Percentiles rank a stretch among this genome's conserved stretches.
These are phyloP conservation scores for Geotrichum candidum DNA, from an alignment of 1,139 yeast species.

Conservation along the genomic window DNA sequence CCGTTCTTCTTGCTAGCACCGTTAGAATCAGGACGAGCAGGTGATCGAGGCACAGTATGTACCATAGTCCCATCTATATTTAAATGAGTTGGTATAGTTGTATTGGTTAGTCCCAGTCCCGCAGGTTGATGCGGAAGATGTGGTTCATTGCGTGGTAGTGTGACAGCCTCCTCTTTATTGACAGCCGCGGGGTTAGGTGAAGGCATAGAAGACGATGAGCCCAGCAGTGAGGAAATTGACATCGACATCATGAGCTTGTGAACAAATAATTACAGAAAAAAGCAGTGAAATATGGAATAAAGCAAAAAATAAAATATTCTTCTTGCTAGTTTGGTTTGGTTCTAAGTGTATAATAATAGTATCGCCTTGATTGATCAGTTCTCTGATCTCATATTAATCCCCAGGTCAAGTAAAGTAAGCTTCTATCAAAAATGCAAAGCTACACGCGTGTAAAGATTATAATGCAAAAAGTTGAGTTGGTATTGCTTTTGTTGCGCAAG, in stretches of 20 bases:
- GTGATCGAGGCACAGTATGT: not conserved
- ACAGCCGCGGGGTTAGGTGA: not conserved
- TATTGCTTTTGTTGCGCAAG: not conserved
- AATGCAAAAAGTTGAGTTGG: not conserved
- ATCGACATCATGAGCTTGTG: slow-evolving; percentile 15
- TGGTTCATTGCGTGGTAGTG: not conserved
- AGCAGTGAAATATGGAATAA: not conserved
- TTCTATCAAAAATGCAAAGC: not conserved
- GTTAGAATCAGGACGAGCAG: not conserved
- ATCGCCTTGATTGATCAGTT: not conserved
- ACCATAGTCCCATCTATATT: not conserved
- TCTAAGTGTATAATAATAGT: not conserved
- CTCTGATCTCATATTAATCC: not conserved
- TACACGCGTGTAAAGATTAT: not conserved
- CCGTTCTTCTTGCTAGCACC: not conserved
- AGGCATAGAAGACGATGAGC: not conserved
- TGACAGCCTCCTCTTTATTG: not conserved
- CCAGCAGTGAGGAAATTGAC: slow-evolving; percentile 21
- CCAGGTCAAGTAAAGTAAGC: not conserved
- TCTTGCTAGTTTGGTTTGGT: not conserved
- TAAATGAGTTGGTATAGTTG: not conserved
- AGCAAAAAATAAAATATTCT: not conserved
- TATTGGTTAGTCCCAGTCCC: not conserved
- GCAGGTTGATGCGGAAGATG: not conserved
- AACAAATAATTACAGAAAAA: not conserved